A percentile compares a stretch with the other conserved stretches of the same genome.
Evolutionary conservation across 192 early-diverging fungal species (phyloP).

Genomic region (Coemansia sp.): DNA sequence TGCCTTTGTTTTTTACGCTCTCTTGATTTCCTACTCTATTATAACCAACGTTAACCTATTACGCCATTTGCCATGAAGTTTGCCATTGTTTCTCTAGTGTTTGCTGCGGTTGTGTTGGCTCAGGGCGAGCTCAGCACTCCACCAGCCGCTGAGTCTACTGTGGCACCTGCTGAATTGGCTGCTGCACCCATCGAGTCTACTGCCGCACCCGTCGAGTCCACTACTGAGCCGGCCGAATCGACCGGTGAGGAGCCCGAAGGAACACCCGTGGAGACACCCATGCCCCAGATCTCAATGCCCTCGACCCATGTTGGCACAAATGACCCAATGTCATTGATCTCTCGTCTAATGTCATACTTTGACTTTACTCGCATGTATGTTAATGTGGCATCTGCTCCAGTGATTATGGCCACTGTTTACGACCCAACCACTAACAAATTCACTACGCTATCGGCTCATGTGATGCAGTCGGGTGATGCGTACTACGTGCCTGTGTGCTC

Average conservation of each 20-base stretch:
- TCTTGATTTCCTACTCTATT: too few relatives aligned
- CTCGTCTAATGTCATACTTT: conserved; percentile 24
- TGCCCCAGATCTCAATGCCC: too few relatives aligned
- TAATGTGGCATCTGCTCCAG: conserved; percentile 2
- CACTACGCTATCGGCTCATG: conserved; percentile 6
- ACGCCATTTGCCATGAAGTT: too few relatives aligned
- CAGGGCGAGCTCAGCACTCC: too few relatives aligned
- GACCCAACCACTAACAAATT: conserved; percentile 17
- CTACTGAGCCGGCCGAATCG: neutral
- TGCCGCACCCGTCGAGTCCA: too few relatives aligned
- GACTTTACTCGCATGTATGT: conserved; percentile 12
- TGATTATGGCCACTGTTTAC: conserved; percentile 9
- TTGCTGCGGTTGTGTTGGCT: too few relatives aligned
- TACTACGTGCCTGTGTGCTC: conserved; percentile 16
- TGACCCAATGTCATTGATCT: conserved; percentile 9
- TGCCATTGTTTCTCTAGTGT: too few relatives aligned
- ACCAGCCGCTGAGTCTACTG: conserved; percentile 2
- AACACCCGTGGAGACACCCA: neutral
- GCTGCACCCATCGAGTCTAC: too few relatives aligned
- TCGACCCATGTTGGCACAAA: neutral
- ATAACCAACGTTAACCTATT: too few relatives aligned
- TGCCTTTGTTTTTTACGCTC: too few relatives aligned
- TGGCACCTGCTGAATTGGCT: too few relatives aligned
- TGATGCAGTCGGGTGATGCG: conserved; percentile 6
- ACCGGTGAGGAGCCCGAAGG: neutral